These are phyloP conservation scores for Paxillus ammoniavirescens DNA, from an alignment of 768 basidiomycete genomes.

Conservation along the genomic window DNA sequence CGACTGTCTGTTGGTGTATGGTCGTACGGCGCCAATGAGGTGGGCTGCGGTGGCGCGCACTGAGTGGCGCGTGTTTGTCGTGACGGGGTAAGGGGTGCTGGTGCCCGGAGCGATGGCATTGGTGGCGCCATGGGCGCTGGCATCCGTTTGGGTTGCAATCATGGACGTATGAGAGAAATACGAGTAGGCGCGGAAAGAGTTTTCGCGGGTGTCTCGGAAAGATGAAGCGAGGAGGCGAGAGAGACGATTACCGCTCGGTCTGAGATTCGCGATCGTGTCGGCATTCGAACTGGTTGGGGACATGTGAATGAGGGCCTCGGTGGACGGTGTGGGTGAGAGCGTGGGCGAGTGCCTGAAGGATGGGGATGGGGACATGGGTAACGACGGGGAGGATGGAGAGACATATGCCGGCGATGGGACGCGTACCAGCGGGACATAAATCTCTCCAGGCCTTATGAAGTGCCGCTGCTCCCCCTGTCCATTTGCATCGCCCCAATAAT, in stretches of 20 bases:
- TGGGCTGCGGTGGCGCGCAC: slow-evolving; percentile 14
- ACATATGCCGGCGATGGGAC: slow-evolving; percentile 23
- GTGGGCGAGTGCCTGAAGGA: slow-evolving; percentile 1
- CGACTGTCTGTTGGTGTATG: slow-evolving; percentile 15
- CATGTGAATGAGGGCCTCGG: slow-evolving; percentile 9
- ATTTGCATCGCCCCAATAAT: too few species aligned
- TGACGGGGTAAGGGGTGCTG: neutral
- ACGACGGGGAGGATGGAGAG: slow-evolving; percentile 18
- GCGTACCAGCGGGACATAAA: slow-evolving; percentile 10
- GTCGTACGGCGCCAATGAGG: slow-evolving; percentile 16
- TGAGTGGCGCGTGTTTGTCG: neutral
- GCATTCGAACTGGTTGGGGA: neutral
- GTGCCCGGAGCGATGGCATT: neutral
- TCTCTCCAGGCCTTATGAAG: neutral
- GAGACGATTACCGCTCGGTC: slow-evolving; percentile 4
- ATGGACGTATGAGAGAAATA: neutral
- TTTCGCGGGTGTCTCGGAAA: slow-evolving; percentile 6
- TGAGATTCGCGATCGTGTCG: neutral
- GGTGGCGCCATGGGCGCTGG: neutral
- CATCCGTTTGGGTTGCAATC: neutral
- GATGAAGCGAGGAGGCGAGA: slow-evolving; percentile 25
- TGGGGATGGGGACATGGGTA: slow-evolving; percentile 5
- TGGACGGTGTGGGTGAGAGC: slow-evolving; percentile 14
- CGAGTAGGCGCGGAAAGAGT: neutral
- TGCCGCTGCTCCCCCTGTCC: neutral